Base-by-base conservation (phyloP, 305 asterid species). In the Fraxinus velutina region DNA sequence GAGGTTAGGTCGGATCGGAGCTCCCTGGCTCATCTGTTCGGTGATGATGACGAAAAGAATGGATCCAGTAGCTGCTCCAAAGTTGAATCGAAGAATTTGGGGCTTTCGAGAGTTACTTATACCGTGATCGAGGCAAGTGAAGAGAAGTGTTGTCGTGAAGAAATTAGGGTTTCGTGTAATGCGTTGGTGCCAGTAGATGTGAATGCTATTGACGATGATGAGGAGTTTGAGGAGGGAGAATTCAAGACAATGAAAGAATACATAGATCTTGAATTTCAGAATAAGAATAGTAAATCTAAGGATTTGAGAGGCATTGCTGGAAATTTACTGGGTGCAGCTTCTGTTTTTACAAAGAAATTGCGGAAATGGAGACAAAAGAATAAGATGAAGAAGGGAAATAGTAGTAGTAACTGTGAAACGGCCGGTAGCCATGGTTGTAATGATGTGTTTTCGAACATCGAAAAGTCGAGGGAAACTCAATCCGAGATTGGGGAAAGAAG, bases 191-290 rank as follows among this genome's bases (percentile, higher is more conserved):
- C 75, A 22, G 47, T 50, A 82, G 71, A 83, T 71, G 77, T 6
- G 36, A 86, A 76, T 74, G 84, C 36, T 78, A 87, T 22, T 55
- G 79, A 79, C 32, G 79, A 86, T 1, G 90, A 86, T 73, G 85
- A 57, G 4, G 90, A 78, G 1, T 77, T 50, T 27, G 89, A 87
- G 57, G 93, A 87, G 21, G 99, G 90, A 9, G 98, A 92, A 30
- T 85, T 77, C 19, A 96, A 88, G 91, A 90, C 99, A 1, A 94
- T 96, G 98, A 93, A 94, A 64, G 98, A 96, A 79, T 85, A 83
- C 83, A 94, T 94, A 85, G 98, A 96, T 90, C 93, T 94, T 37
- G 99, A 94, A 82, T 84, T 89, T 39, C 89, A 83, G 15, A 84
- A 57, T 12, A 93, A 89, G 90, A 81, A 39, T 30, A 89, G 90